These are phyloP conservation scores for Harringtonia aguacate DNA, from an alignment of 2,329 filamentous ascomycete species.

Conservation along the genomic window DNA sequence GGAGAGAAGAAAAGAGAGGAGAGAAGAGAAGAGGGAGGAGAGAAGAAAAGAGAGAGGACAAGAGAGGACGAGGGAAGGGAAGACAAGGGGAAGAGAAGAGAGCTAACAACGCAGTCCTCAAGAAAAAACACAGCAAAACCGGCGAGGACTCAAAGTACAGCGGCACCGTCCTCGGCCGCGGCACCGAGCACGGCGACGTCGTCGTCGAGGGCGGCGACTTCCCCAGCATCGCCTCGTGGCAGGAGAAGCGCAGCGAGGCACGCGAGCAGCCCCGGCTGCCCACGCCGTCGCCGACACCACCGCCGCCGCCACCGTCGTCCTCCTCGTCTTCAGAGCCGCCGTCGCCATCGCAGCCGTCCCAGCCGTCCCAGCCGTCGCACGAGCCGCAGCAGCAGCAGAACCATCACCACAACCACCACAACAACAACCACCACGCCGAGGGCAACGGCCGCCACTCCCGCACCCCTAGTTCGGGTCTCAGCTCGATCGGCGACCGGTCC, in stretches of 20 bases:
- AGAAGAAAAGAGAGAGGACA: too few species aligned
- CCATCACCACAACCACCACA: too few species aligned
- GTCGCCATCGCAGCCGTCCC: too few species aligned
- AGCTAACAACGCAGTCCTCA: slow-evolving; percentile 52
- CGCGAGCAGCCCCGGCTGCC: slow-evolving; percentile 13
- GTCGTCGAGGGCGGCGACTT: slow-evolving; percentile 68
- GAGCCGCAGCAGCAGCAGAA: too few species aligned
- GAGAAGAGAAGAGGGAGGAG: too few species aligned
- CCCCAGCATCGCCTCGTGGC: slow-evolving; percentile 59
- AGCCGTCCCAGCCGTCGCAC: too few species aligned
- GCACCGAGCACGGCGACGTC: slow-evolving; percentile 56
- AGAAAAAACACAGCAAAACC: slow-evolving; percentile 86
- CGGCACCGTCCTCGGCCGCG: slow-evolving; percentile 71
- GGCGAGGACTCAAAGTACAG: slow-evolving; percentile 79
- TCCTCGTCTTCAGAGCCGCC: too few species aligned
- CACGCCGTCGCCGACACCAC: slow-evolving; percentile 5
- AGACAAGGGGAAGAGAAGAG: too few species aligned
- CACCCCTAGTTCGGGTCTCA: slow-evolving; percentile 43
- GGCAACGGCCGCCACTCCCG: slow-evolving; percentile 23
- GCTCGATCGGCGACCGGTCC: slow-evolving; percentile 40
- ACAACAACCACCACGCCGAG: too few species aligned
- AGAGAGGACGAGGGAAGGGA: too few species aligned
- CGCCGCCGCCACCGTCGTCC: too few species aligned
- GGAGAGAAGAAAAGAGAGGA: too few species aligned
- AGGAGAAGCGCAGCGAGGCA: slow-evolving; percentile 21